Percentiles rank a stretch among this genome's conserved stretches.
These are phyloP conservation scores for Phanerodontia chrysosporium DNA, from an alignment of 768 basidiomycete genomes.

Conservation along the genomic window DNA sequence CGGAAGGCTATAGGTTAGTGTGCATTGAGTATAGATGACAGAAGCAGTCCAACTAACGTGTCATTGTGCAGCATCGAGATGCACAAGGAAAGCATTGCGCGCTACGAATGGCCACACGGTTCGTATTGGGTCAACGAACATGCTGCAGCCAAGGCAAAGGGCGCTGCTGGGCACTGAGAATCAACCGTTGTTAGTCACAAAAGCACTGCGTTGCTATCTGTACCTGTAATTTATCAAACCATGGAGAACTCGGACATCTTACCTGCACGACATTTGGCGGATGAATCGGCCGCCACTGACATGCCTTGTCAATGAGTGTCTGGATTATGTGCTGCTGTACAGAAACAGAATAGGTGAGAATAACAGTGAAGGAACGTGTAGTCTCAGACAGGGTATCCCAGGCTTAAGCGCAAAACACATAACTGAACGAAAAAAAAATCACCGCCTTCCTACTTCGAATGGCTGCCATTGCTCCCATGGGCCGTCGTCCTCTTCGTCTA, in stretches of 20 bases:
- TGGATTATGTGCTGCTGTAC: background rate
- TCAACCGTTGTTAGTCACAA: background rate
- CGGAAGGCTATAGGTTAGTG: constrained; percentile 74
- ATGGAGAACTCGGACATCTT: too few species aligned
- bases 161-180: constrained; percentile 3
- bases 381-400: background rate
- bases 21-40: background rate
- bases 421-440: background rate
- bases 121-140: constrained; percentile 61
- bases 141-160: constrained; percentile 14
- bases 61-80: constrained; percentile 72
- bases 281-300: too few species aligned
- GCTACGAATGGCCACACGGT: constrained; percentile 85
- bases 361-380: background rate
- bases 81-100: constrained; percentile 71
- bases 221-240: too few species aligned
- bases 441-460: constrained; percentile 1
- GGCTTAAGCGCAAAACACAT: background rate
- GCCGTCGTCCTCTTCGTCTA: constrained; percentile 1
- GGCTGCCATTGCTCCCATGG: constrained; percentile 13
- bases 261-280: too few species aligned
- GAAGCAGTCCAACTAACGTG: background rate
- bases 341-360: background rate
- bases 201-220: background rate
- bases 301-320: too few species aligned